Evolutionary conservation across 495 filamentous ascomycete genomes (phyloP), one percentile per base, ranked within the genome.

Genomic region (Achaetomiella virescens): DNA sequence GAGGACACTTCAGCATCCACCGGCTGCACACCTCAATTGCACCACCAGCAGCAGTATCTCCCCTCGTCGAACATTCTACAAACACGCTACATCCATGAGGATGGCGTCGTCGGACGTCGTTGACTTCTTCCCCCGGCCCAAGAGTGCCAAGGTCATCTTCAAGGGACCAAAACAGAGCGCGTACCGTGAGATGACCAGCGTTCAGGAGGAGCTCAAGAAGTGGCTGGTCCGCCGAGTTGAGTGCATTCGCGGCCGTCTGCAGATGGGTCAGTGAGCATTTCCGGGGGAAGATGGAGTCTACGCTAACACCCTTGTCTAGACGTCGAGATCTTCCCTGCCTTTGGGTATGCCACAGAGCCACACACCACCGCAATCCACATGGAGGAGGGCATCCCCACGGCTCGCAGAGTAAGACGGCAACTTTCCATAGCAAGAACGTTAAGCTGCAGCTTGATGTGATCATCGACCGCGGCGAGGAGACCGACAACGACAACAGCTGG

Each of bases 1-100:
- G 86, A 15, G 86, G 86, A 4, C 78, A 80, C 63, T 89, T 84
- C 66, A 81, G 77, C 59, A 85, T 89, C 55, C 63, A 68, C n/a
- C 78, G 25, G 67, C 75, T 8, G 57, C 72, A 3, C 57, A 72
- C 27, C 49, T 68, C 29, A 70, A 72, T 6, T 76, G 72, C 59
- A 84, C 83, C 20, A 86, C 81, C 58, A 89, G 66, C 75, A 78
- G 60, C 74, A 87, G 62, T 89, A 89, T 58, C 75, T 88, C 10
- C 83, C 86, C 2, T 85, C 81, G 18, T 82, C 82, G 22, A 87
- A 86, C 61, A 79, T 89, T 43, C 77, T 89, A 0, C 84, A 88
- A 58, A 88, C 75, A 0, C 74, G 85, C 25, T 89, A 84, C 70
- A 86, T 86, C 61, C 78, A 81, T 45, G 85, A 89, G 60, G 80